Evolutionary conservation across 352 stramenopile genomes (phyloP), one percentile per base, ranked within the genome.

Genomic region (Pythium pyrilobum): DNA sequence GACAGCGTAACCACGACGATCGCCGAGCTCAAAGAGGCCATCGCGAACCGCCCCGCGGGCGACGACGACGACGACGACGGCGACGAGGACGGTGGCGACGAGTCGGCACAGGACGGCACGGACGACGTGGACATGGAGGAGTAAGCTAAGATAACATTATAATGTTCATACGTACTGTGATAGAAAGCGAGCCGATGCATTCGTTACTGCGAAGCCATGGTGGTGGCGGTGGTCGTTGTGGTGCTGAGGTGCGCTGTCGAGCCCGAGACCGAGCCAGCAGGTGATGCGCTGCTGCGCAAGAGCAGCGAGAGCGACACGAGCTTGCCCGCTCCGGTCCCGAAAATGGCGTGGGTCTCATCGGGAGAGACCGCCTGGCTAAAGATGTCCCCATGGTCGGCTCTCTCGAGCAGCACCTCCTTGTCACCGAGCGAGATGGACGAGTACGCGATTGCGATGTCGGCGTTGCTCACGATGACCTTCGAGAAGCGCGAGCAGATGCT

Each of bases 81-180:
- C 8, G 71, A 76, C 24, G 65, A 79, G 9, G 58, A 74, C 20
- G 67, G 43, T 39, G 60, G 38, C 31, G 54, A 70, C 4, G 58
- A 59, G 21, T 62, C 62, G 23, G 53, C 67, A 59, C 32, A 56
- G 25, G 48, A 44, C 28, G 69, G 67, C 64, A 66, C 66, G 27
- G 71, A 89, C 47, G 81, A 92, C 43, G 78, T 92, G 36, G 83
- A 91, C 33, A 93, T 93, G 83, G 78, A 91, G 59, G 77, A 77
- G 63, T 87, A 63, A 82, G 47, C 67, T 54, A 62, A 58, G 56
- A 81, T 80, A 86, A 60, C 78, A 81, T 77, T 73, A 68, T 63
- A 57, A 49, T 68, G 56, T 34, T 27, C 40, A 72, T 67, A 71
- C 50, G 70, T 82, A 54, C 62, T 65, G 62, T 59, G 57, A 38